These are phyloP conservation scores for Euphorbia schlechtendalii DNA, from an alignment of 441 rosid species.

Conservation along the genomic window DNA sequence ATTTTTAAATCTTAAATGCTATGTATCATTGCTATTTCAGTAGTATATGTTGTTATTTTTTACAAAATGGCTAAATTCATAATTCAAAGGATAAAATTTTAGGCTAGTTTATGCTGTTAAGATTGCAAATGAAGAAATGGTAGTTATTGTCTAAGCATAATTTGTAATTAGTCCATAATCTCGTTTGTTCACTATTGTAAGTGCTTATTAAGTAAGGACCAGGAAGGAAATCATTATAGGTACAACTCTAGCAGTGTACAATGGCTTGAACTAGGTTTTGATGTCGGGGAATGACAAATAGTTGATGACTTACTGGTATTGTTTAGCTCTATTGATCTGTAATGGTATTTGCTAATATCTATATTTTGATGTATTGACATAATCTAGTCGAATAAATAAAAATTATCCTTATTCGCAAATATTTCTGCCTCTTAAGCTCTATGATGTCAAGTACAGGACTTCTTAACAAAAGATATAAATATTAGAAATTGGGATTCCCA, in stretches of 20 bases:
- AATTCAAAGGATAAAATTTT: constrained; percentile 5
- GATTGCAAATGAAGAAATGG: not conserved
- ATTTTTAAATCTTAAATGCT: not conserved
- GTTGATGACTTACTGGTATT: not conserved
- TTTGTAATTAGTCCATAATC: not conserved
- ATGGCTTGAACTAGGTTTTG: not conserved
- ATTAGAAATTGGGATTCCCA: not conserved
- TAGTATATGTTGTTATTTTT: not conserved
- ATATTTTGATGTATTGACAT: not conserved
- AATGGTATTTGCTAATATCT: not conserved
- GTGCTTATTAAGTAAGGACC: not conserved
- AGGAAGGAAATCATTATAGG: not conserved
- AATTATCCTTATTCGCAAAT: not conserved
- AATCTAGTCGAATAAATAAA: not conserved
- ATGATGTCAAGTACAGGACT: not conserved
- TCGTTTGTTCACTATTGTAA: not conserved
- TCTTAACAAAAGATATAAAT: not conserved
- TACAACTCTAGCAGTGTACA: not conserved
- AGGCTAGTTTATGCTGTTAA: not conserved
- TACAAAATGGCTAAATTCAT: not conserved
- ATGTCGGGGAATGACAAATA: not conserved
- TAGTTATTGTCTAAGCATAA: not conserved
- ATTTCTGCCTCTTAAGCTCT: not conserved
- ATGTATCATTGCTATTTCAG: not conserved
- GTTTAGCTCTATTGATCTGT: not conserved